phyloP scores from a whole-genome alignment of 116 monocot species.

The Cymodocea nodosa region DNA sequence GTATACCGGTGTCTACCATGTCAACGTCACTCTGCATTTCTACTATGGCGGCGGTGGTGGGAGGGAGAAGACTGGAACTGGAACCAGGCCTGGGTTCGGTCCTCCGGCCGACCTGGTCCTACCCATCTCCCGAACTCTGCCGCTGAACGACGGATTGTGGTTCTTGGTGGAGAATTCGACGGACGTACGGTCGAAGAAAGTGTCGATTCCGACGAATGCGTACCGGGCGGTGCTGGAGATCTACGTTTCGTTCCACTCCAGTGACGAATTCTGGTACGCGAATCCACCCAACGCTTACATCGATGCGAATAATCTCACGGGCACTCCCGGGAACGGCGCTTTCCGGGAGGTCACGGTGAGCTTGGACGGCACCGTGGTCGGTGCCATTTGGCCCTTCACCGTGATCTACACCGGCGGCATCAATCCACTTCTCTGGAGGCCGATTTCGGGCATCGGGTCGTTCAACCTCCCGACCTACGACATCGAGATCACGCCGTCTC shows the following conservation, averaged over 20 bases:
- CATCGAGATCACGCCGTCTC: slow-evolving; percentile 27
- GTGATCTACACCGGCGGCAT: slow-evolving; percentile 37
- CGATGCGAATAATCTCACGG: slow-evolving; percentile 18
- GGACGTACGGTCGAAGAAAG: slow-evolving; percentile 13
- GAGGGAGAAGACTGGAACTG: slow-evolving; percentile 4
- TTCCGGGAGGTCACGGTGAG: slow-evolving; percentile 22
- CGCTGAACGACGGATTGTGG: slow-evolving; percentile 36
- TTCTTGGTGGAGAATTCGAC: slow-evolving; percentile 21
- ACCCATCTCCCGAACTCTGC: slow-evolving; percentile 28
- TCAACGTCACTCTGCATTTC: slow-evolving; percentile 30
- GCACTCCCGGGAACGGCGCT: slow-evolving; percentile 21
- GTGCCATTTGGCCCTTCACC: slow-evolving; percentile 32
- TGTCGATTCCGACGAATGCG: slow-evolving; percentile 19
- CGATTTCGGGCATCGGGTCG: slow-evolving; percentile 30
- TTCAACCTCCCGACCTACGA: slow-evolving; percentile 34
- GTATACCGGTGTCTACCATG: slow-evolving; percentile 41
- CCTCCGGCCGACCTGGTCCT: slow-evolving; percentile 25
- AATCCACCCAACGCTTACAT: slow-evolving; percentile 24
- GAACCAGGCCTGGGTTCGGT: slow-evolving; percentile 4
- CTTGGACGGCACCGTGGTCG: slow-evolving; percentile 20
- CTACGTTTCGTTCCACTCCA: slow-evolving; percentile 23
- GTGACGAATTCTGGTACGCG: slow-evolving; percentile 38
- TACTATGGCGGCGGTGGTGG: slow-evolving; percentile 10
- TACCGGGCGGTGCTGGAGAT: slow-evolving; percentile 31
- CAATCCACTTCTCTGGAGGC: slow-evolving; percentile 37